Percentiles rank a stretch among this genome's conserved stretches.
phyloP scores from a whole-genome alignment of 305 asterid species.

The Euphrasia arctica region DNA sequence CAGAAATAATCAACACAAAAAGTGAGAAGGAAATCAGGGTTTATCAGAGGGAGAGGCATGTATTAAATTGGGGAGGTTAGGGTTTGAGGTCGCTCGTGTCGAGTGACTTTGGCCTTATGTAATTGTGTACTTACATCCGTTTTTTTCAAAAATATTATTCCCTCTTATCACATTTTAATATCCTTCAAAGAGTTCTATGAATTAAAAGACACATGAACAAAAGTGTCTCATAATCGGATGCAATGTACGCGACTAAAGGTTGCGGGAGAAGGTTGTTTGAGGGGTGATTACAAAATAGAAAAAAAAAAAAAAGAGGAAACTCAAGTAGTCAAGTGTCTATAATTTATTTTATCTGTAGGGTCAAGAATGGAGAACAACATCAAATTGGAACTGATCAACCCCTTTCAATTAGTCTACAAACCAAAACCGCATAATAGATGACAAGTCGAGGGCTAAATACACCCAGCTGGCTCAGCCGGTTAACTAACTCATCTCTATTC shows the following conservation, averaged over 20 bases:
- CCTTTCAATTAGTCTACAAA: no score
- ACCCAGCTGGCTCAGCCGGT: background rate
- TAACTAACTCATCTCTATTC: constrained; percentile 1
- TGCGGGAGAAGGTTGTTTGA: no score
- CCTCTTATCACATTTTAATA: no score
- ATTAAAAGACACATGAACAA: no score
- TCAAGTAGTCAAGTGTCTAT: no score
- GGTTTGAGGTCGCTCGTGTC: constrained; percentile 23
- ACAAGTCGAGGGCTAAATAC: constrained; percentile 11
- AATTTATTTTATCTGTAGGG: background rate
- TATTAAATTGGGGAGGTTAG: constrained; percentile 14
- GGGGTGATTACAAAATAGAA: no score
- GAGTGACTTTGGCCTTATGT: constrained; percentile 23
- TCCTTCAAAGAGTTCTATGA: no score
- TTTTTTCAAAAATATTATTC: no score
- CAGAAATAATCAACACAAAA: constrained; percentile 17
- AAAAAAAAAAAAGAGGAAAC: no score
- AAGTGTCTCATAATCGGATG: no score
- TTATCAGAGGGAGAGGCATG: constrained; percentile 8
- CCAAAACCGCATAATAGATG: constrained; percentile 10
- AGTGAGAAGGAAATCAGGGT: constrained; percentile 25
- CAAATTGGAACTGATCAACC: background rate
- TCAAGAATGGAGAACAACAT: constrained; percentile 4
- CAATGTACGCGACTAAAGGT: no score
- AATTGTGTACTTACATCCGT: no score